Evolutionary conservation across 31 red algal genomes (phyloP).

Genomic region (Bonnemaisonia californica): DNA sequence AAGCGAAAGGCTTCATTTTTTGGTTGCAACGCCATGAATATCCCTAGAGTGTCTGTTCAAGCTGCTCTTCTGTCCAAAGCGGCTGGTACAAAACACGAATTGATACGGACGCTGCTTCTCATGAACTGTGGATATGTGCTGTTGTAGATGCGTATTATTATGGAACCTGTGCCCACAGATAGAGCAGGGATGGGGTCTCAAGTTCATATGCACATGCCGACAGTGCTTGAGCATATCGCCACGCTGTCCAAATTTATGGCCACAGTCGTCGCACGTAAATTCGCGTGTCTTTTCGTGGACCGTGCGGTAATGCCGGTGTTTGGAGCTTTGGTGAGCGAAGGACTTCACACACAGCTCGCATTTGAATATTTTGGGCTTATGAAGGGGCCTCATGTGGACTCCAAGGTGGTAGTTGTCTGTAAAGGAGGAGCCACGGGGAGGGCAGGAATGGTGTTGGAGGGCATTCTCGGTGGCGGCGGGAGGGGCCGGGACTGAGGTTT

Average conservation of each 20-base stretch:
- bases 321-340: conserved; percentile 59
- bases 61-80: conserved; percentile 55
- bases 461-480: neutral
- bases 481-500: neutral
- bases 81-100: conserved; percentile 50
- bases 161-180: conserved; percentile 65
- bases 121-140: conserved; percentile 75
- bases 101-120: conserved; percentile 72
- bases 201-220: conserved; percentile 67
- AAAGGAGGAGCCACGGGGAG: conserved; percentile 48
- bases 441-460: conserved; percentile 36
- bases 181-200: conserved; percentile 55
- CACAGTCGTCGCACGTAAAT: conserved; percentile 52
- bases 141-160: conserved; percentile 62
- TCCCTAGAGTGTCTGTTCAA: conserved; percentile 66
- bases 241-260: conserved; percentile 67
- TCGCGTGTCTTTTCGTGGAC: conserved; percentile 70
- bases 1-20: conserved; percentile 2
- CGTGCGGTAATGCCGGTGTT: conserved; percentile 70
- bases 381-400: conserved; percentile 67
- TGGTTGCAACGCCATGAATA: conserved; percentile 54
- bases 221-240: conserved; percentile 62
- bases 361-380: conserved; percentile 71
- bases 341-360: conserved; percentile 67
- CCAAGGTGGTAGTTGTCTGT: conserved; percentile 52